phyloP scores from a whole-genome alignment of 2,329 filamentous ascomycete species.

The Trichoderma cornu-damae region DNA sequence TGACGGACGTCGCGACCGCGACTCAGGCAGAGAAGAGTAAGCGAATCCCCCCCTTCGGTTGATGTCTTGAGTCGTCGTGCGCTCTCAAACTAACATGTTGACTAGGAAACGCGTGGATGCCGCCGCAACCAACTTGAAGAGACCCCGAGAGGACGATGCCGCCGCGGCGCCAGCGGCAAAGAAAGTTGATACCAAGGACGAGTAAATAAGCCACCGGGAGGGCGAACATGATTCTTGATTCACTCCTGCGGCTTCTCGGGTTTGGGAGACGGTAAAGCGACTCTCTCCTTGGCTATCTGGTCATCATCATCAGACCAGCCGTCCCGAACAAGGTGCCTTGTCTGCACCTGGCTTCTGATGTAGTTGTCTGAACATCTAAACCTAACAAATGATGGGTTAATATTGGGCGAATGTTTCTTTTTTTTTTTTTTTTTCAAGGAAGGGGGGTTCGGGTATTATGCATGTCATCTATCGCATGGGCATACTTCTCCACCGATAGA shows the following conservation, averaged over 20 bases:
- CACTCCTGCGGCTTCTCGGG: neutral
- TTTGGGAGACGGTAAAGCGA: neutral
- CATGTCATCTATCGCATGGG: slow-evolving; percentile 3
- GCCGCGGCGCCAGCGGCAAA: slow-evolving; percentile 48
- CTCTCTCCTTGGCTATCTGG: neutral
- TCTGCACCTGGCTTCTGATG: neutral
- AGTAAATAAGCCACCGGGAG: slow-evolving; percentile 21
- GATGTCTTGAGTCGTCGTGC: neutral
- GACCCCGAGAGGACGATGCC: slow-evolving; percentile 49
- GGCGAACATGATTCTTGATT: neutral
- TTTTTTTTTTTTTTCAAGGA: too few relatives aligned
- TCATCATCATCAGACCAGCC: slow-evolving; percentile 7
- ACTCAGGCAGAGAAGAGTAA: slow-evolving; percentile 23
- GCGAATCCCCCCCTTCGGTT: slow-evolving; percentile 12
- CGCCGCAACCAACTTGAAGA: slow-evolving; percentile 45
- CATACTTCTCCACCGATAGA: neutral
- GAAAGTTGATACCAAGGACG: slow-evolving; percentile 55
- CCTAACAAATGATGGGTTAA: neutral
- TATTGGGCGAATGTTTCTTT: neutral
- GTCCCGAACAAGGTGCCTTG: neutral
- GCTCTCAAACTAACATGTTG: neutral
- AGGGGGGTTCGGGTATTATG: slow-evolving; percentile 3
- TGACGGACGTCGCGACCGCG: slow-evolving; percentile 33
- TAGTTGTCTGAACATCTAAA: neutral
- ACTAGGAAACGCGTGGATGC: slow-evolving; percentile 14